Evolutionary conservation across 331 rosid genomes (phyloP).

Genomic region (Ulmus americana): DNA sequence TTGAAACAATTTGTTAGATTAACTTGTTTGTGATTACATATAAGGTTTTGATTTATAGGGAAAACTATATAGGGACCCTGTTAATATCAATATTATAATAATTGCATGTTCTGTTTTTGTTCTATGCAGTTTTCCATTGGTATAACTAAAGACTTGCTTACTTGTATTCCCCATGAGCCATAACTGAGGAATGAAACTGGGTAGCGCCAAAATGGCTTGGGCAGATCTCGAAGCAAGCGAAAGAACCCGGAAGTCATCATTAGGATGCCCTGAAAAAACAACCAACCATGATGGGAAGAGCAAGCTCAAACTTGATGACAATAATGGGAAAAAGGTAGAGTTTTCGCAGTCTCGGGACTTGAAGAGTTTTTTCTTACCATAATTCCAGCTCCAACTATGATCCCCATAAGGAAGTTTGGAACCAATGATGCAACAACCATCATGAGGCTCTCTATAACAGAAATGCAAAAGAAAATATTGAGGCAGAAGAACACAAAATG

Average conservation of each 20-base stretch:
- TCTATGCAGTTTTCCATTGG: too few relatives aligned
- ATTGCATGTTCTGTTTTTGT: too few relatives aligned
- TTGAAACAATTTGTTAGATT: background rate
- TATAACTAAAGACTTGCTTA: constrained; percentile 9
- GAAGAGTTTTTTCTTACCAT: constrained; percentile 43
- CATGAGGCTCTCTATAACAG: constrained; percentile 88
- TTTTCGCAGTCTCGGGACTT: background rate
- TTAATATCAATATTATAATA: too few relatives aligned
- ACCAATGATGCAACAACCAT: constrained; percentile 93
- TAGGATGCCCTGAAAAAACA: constrained; percentile 68
- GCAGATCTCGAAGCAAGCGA: constrained; percentile 81
- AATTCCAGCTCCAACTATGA: constrained; percentile 60
- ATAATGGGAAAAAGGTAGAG: background rate
- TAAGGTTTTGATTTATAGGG: too few relatives aligned
- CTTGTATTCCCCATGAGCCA: constrained; percentile 95
- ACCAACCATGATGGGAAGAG: constrained; percentile 10
- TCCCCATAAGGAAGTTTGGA: constrained; percentile 77
- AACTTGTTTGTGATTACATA: too few relatives aligned
- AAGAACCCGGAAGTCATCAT: constrained; percentile 99
- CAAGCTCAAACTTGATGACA: background rate
- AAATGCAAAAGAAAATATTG: constrained; percentile 53
- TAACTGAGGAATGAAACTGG: constrained; percentile 75
- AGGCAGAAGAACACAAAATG: constrained; percentile 61
- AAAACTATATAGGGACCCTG: too few relatives aligned
- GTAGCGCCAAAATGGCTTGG: constrained; percentile 92